Evolutionary conservation across 1,284 basidiomycete genomes (phyloP).

Genomic region (Microbotryum lychnidis-dioicae): DNA sequence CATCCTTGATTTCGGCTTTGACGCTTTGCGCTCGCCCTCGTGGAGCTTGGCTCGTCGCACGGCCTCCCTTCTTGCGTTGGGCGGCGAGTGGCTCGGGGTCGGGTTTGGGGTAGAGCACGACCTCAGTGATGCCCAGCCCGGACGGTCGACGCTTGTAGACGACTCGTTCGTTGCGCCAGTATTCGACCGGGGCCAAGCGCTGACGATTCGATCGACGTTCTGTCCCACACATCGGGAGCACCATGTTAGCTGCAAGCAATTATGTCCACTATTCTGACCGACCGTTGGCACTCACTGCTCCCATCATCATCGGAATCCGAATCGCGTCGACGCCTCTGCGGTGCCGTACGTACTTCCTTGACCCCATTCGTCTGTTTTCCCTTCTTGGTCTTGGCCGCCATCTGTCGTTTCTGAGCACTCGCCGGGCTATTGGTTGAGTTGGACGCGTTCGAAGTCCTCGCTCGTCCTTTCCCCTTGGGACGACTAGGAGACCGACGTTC

Average conservation of each 20-base stretch:
- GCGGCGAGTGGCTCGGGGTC: conserved; percentile 40
- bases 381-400: neutral
- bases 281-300: conserved; percentile 8
- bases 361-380: conserved; percentile 5
- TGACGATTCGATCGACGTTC: conserved; percentile 61
- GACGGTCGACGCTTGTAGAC: conserved; percentile 61
- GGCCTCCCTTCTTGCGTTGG: conserved; percentile 38
- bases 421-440: conserved; percentile 4
- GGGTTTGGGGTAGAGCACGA: conserved; percentile 68
- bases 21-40: conserved; percentile 11
- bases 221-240: no score
- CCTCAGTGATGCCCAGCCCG: conserved; percentile 66
- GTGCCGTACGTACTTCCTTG: conserved; percentile 7
- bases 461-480: conserved; percentile 18
- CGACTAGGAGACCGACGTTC: conserved; percentile 13
- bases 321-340: conserved; percentile 8
- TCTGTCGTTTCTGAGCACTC: no score
- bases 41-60: conserved; percentile 41
- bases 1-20: conserved; percentile 43
- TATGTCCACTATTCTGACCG: no score
- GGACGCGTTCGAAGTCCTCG: conserved; percentile 1
- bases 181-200: conserved; percentile 71
- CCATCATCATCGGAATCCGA: conserved; percentile 16
- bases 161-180: conserved; percentile 86
- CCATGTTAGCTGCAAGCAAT: no score